Evolutionary conservation across 2,329 filamentous ascomycete genomes (phyloP).

Genomic region (Ophiognomonia clavigignenti-juglandacearum): DNA sequence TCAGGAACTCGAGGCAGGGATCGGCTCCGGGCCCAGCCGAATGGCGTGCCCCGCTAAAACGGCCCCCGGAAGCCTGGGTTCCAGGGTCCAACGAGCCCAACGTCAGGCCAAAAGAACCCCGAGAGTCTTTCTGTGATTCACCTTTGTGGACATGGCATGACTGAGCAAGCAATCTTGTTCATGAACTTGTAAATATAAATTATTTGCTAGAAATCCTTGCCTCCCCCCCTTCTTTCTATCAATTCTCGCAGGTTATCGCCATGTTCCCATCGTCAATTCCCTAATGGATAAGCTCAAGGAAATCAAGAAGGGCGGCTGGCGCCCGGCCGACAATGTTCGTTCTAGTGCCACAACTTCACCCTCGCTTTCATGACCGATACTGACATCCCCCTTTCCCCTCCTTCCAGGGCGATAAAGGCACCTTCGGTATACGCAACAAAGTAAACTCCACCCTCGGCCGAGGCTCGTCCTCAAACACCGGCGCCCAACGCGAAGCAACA

Average conservation of each 20-base stretch:
- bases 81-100: slow-evolving; percentile 6
- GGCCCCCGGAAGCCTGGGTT: neutral
- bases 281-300: slow-evolving; percentile 43
- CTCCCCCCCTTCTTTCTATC: neutral
- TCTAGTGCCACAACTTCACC: neutral
- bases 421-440: slow-evolving; percentile 33
- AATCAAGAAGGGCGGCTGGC: slow-evolving; percentile 48
- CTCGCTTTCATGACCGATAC: too few species aligned
- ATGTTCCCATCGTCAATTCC: neutral
- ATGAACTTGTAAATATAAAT: neutral
- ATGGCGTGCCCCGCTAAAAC: neutral
- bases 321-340: slow-evolving; percentile 37
- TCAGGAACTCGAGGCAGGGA: too few species aligned
- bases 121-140: too few species aligned
- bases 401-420: slow-evolving; percentile 7
- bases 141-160: neutral
- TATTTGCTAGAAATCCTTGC: neutral
- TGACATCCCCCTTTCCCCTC: too few species aligned
- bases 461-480: slow-evolving; percentile 6
- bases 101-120: neutral
- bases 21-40: neutral
- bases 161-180: too few species aligned
- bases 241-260: neutral
- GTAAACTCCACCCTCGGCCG: slow-evolving; percentile 26
- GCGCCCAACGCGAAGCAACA: neutral